phyloP scores from a whole-genome alignment of 192 early-diverging fungal species.

The Gamsiella multidivaricata region DNA sequence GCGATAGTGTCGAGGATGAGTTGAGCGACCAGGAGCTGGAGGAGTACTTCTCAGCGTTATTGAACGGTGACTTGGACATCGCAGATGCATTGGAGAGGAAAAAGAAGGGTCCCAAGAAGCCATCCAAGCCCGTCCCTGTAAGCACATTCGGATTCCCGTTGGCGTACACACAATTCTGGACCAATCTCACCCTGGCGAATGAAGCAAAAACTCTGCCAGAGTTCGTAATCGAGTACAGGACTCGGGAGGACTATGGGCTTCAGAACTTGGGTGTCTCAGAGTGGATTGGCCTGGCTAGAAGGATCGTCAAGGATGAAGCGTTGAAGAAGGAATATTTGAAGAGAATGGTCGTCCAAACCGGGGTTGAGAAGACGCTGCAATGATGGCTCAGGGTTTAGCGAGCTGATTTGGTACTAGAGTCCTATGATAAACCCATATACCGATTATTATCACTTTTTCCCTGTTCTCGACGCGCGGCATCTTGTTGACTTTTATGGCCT shows the following conservation, averaged over 20 bases:
- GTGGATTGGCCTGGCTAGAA: slow-evolving; percentile 52
- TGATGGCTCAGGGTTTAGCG: too few relatives aligned
- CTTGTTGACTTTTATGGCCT: too few relatives aligned
- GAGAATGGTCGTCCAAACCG: slow-evolving; percentile 37
- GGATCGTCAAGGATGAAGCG: slow-evolving; percentile 15
- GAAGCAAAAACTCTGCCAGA: neutral
- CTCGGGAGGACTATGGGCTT: slow-evolving; percentile 53
- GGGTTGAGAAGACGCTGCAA: neutral
- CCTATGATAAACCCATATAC: neutral
- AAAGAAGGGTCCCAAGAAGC: neutral
- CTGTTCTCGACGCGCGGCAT: too few relatives aligned
- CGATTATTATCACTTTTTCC: too few relatives aligned
- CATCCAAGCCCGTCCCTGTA: neutral
- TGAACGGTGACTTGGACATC: slow-evolving; percentile 1
- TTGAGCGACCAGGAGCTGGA: slow-evolving; percentile 14
- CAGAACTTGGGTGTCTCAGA: slow-evolving; percentile 42
- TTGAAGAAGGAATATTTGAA: slow-evolving; percentile 30
- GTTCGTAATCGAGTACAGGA: slow-evolving; percentile 59
- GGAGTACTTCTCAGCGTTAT: neutral
- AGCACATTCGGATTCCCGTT: slow-evolving; percentile 47
- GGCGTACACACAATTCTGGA: slow-evolving; percentile 56
- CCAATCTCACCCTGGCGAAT: slow-evolving; percentile 58
- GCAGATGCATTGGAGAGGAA: neutral
- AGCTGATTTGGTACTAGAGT: too few relatives aligned
- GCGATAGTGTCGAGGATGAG: neutral